Conservation (phyloP, 768 basidiomycete genomes). For the Gloeophyllum trabeum region DNA sequence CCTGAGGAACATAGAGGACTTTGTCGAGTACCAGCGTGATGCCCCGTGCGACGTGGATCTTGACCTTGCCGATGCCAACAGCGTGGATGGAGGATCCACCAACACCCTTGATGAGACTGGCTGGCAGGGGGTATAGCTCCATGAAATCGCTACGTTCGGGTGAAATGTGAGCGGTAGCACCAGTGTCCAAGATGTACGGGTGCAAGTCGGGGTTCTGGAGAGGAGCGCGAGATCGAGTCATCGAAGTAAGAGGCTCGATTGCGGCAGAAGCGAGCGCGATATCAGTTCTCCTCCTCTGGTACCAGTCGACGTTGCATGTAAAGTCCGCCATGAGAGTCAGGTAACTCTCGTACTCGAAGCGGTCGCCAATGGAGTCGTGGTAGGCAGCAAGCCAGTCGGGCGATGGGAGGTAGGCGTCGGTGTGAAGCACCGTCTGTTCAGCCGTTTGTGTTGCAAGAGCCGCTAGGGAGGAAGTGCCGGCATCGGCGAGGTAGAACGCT, state of each 20-base stretch:
- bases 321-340: not conserved
- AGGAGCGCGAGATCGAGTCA: not conserved
- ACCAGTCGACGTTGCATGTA: not conserved
- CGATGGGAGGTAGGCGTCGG: not conserved
- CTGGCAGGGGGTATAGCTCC: slow-evolving; percentile 11
- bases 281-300: not conserved
- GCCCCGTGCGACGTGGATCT: slow-evolving; percentile 8
- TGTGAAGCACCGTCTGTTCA: not conserved
- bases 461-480: not conserved
- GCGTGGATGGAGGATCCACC: slow-evolving; percentile 16
- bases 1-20: slow-evolving; percentile 10
- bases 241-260: no score
- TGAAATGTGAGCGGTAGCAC: slow-evolving; percentile 15
- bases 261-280: not conserved
- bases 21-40: slow-evolving; percentile 2
- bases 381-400: no score
- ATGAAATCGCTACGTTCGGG: slow-evolving; percentile 15
- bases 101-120: slow-evolving; percentile 15
- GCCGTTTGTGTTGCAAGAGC: not conserved
- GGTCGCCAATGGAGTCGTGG: no score
- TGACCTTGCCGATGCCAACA: slow-evolving; percentile 15
- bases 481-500: not conserved
- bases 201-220: slow-evolving; percentile 9
- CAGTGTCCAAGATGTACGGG: slow-evolving; percentile 17
- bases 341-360: not conserved